phyloP scores from a whole-genome alignment of 2,329 filamentous ascomycete species.

The Phialemonium atrogriseum region DNA sequence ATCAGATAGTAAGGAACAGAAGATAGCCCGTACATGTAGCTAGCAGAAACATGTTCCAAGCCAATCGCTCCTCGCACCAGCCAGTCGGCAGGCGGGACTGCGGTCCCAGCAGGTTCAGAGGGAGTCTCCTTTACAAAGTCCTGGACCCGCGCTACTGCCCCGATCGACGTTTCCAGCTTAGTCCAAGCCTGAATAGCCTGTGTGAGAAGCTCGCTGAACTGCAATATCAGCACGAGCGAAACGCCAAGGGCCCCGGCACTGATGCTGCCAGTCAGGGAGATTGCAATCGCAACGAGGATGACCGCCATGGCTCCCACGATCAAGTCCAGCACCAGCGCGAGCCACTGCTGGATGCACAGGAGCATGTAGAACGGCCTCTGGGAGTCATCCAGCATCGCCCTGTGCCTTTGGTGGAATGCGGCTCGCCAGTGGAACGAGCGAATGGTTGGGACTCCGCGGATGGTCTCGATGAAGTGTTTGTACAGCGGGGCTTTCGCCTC shows the following conservation, averaged over 20 bases:
- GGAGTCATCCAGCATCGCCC: constrained; percentile 5
- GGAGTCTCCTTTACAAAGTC: constrained; percentile 6
- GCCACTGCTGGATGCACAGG: constrained; percentile 12
- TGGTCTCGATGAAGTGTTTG: constrained; percentile 45
- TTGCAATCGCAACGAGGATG: constrained; percentile 7
- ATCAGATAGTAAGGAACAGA: no score
- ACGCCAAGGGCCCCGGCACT: constrained; percentile 8
- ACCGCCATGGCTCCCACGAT: constrained; percentile 9
- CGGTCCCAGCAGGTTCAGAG: constrained; percentile 1
- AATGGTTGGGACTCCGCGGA: constrained; percentile 53
- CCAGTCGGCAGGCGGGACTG: background rate
- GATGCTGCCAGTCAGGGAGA: background rate
- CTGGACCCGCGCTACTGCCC: constrained; percentile 7
- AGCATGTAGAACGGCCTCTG: constrained; percentile 12
- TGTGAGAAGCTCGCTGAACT: constrained; percentile 3
- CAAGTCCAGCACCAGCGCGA: constrained; percentile 10
- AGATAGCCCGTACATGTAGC: background rate
- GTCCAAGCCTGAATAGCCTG: constrained; percentile 9
- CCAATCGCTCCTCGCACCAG: background rate
- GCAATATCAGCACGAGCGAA: constrained; percentile 8
- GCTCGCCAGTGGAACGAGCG: constrained; percentile 4
- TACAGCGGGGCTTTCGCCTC: constrained; percentile 1
- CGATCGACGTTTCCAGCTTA: constrained; percentile 8
- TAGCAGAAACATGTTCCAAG: background rate
- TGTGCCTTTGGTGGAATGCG: background rate